Percentiles rank a stretch among this genome's conserved stretches.
Conservation (phyloP, 495 filamentous ascomycete genomes). For the Hypoxylon lienhwacheense region DNA sequence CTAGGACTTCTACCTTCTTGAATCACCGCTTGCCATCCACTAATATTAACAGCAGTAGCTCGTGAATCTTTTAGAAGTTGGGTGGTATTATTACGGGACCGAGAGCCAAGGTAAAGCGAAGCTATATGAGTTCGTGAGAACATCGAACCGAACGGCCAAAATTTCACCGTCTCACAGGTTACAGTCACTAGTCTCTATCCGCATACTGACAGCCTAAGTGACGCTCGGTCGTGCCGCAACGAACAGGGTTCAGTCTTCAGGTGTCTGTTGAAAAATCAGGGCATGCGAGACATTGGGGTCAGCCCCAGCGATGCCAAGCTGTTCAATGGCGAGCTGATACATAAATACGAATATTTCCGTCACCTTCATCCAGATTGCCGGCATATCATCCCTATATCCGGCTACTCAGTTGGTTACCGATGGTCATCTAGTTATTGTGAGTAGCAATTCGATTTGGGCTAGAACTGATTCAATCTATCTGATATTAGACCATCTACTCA, state of each 20-base stretch:
- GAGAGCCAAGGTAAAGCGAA: slow-evolving; percentile 1
- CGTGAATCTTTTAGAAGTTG: slow-evolving; percentile 5
- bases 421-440: neutral
- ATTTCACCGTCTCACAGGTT: slow-evolving; percentile 30
- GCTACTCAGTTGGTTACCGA: slow-evolving; percentile 6
- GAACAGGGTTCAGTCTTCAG: neutral
- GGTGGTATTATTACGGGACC: neutral
- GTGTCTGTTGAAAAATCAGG: slow-evolving; percentile 1
- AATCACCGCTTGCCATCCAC: slow-evolving; percentile 3
- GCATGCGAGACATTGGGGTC: slow-evolving; percentile 11
- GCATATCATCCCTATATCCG: slow-evolving; percentile 25
- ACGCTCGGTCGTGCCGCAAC: slow-evolving; percentile 5
- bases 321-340: neutral
- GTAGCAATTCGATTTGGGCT: slow-evolving; percentile 4
- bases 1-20: slow-evolving; percentile 1
- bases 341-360: slow-evolving; percentile 20
- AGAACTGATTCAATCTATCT: slow-evolving; percentile 11
- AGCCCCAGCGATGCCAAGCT: slow-evolving; percentile 11
- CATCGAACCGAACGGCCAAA: slow-evolving; percentile 35
- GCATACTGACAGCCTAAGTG: slow-evolving; percentile 7
- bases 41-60: slow-evolving; percentile 7
- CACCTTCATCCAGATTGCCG: slow-evolving; percentile 34
- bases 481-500: slow-evolving; percentile 1
- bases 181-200: slow-evolving; percentile 3
- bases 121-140: slow-evolving; percentile 15